Percentiles rank a stretch among this genome's conserved stretches.
Conservation (phyloP, 2,329 filamentous ascomycete genomes). For the Cladosporium oxysporum region DNA sequence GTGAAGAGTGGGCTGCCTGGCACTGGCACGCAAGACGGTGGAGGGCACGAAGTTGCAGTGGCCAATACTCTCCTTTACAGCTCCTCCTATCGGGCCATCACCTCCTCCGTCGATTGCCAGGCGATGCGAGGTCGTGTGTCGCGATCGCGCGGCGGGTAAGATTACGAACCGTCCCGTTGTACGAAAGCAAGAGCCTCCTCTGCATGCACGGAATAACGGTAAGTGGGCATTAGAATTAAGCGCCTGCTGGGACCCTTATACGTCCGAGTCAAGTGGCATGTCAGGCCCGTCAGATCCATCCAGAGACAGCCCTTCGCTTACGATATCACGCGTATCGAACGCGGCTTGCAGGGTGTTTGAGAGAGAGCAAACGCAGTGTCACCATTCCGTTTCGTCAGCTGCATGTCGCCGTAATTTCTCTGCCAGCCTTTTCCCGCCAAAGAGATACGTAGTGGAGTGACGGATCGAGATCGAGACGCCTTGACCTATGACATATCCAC, state of each 20-base stretch:
- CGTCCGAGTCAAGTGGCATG: slow-evolving; percentile 4
- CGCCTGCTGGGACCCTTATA: slow-evolving; percentile 5
- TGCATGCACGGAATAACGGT: slow-evolving; percentile 16
- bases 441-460: neutral
- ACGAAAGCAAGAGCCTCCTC: slow-evolving; percentile 4
- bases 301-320: neutral
- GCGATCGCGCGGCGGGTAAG: neutral
- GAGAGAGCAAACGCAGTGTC: neutral
- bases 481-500: neutral
- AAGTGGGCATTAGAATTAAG: slow-evolving; percentile 6
- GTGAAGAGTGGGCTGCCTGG: neutral
- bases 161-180: slow-evolving; percentile 4
- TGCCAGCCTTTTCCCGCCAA: neutral
- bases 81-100: neutral
- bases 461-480: neutral
- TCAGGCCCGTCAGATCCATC: neutral
- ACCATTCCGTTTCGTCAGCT: neutral
- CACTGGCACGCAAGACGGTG: neutral
- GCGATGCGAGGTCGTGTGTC: neutral
- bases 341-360: neutral
- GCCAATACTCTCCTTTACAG: neutral
- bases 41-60: neutral
- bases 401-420: neutral
- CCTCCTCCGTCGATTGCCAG: neutral
- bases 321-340: neutral